phyloP scores from a whole-genome alignment of 2,329 filamentous ascomycete genomes.

The Penicillium rolfsii region DNA sequence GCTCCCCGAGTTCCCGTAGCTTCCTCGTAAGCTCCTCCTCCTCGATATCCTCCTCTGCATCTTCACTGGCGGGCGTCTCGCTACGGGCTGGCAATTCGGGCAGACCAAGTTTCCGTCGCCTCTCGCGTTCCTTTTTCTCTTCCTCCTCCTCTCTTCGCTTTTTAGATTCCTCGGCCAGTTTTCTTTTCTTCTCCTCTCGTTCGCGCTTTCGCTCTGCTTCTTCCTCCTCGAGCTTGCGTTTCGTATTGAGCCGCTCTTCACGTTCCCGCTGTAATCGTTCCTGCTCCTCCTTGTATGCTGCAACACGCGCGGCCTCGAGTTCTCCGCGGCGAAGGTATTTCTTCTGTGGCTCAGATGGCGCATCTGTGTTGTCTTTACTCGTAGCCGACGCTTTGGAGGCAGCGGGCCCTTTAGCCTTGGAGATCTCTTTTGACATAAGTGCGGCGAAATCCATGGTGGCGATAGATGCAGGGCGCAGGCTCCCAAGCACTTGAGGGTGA shows the following conservation, averaged over 20 bases:
- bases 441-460: constrained; percentile 88
- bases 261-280: constrained; percentile 72
- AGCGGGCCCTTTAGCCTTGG: constrained; percentile 68
- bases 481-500: neutral
- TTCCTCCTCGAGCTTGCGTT: constrained; percentile 89
- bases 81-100: constrained; percentile 65
- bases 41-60: constrained; percentile 61
- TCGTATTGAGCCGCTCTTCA: constrained; percentile 69
- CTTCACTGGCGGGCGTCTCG: constrained; percentile 34
- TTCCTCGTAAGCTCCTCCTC: constrained; percentile 71
- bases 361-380: constrained; percentile 25
- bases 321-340: constrained; percentile 89
- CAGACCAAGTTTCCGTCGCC: constrained; percentile 77
- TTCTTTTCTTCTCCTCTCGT: constrained; percentile 79
- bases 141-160: constrained; percentile 71
- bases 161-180: constrained; percentile 79
- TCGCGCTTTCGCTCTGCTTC: constrained; percentile 68
- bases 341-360: constrained; percentile 49
- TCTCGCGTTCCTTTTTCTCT: constrained; percentile 69
- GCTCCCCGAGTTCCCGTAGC: constrained; percentile 73
- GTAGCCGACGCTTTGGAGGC: constrained; percentile 32
- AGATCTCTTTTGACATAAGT: constrained; percentile 89
- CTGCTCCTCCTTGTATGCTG: constrained; percentile 81
- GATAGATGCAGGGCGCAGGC: constrained; percentile 4
- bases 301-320: constrained; percentile 77